These are phyloP conservation scores for Zymoseptoria brevis DNA, from an alignment of 2,329 filamentous ascomycete species.

Conservation along the genomic window DNA sequence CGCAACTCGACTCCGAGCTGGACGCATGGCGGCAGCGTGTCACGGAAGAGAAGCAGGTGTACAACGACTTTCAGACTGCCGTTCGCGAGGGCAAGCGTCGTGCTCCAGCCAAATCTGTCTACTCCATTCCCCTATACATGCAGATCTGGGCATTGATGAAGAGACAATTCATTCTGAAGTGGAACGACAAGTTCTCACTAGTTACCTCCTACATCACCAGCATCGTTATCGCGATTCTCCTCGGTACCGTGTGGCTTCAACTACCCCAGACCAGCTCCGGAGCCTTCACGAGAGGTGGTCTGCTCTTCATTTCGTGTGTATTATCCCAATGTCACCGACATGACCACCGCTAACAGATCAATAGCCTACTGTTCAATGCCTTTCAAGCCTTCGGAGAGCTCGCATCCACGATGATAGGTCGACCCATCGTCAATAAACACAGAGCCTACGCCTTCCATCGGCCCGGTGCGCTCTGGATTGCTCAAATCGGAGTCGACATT, in stretches of 20 bases:
- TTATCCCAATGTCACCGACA: not conserved
- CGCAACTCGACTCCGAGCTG: conserved; percentile 58
- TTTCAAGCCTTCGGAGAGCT: conserved; percentile 79
- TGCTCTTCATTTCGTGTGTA: conserved; percentile 61
- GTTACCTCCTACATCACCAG: conserved; percentile 62
- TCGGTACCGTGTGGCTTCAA: conserved; percentile 71
- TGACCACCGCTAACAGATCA: not conserved
- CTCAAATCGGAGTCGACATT: conserved; percentile 67
- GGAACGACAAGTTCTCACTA: conserved; percentile 76
- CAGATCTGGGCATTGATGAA: conserved; percentile 79
- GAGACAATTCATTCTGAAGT: conserved; percentile 76
- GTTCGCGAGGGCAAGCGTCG: conserved; percentile 72
- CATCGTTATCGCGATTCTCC: conserved; percentile 67
- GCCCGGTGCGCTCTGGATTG: conserved; percentile 74
- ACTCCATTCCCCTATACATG: conserved; percentile 72
- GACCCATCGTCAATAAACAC: conserved; percentile 76
- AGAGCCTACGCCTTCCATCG: conserved; percentile 75
- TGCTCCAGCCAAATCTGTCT: conserved; percentile 65
- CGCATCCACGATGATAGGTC: conserved; percentile 64
- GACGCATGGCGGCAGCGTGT: conserved; percentile 57
- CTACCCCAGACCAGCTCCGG: conserved; percentile 56
- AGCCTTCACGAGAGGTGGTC: conserved; percentile 73
- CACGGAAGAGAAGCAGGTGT: conserved; percentile 55
- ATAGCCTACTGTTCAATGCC: conserved; percentile 66
- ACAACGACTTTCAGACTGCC: conserved; percentile 69